Base-by-base conservation (phyloP, 2,329 filamentous ascomycete species). In the Claviceps sp. region DNA sequence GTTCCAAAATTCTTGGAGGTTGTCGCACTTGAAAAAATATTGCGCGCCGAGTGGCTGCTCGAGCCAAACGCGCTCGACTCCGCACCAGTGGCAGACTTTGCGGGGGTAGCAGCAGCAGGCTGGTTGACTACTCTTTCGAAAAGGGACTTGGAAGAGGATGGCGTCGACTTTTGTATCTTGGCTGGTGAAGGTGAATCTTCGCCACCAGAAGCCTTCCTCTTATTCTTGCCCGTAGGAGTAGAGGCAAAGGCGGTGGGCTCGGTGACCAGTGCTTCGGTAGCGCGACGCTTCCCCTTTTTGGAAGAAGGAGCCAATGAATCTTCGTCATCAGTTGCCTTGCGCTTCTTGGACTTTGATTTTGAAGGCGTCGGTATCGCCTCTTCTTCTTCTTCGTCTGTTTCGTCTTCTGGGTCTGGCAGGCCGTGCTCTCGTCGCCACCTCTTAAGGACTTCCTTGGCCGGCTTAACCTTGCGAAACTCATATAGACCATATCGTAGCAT, bases 381-480 rank as follows among this genome's bases (percentile, higher is more conserved):
- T 6, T 65, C 62, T 24, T 74, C 71, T 0, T 34, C 56, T 2
- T 60, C 55, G 5, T 64, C 62, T 7, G 65, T 62, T 45, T 77
- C 72, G 10, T 76, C 73, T 50, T 74, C 71, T 0, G 70, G 67
- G 30, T 75, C 71, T 10, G 76, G 73, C 22, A 82, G 68, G 37
- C 75, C 75, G 58, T 81, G 73, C 52, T 76, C 74, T 43, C 73
- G 65, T 60, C 77, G 75, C 78, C 78, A 82, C 58, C 75, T 75
- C 62, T 74, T 77, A 51, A 81, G 68, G 8, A 80, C 70, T 41
- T 79, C 75, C 55, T 73, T 74, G 0, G 77, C 78, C 1, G 77
- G 76, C 59, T 79, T 79, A 43, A 81, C 73, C 17, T 76, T 81
- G 66, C 81, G 79, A 66, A 81, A 82, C 59, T 81, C 75, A 59